These are phyloP conservation scores for Aspergillus panamensis DNA, from an alignment of 495 filamentous ascomycete species.

Conservation along the genomic window DNA sequence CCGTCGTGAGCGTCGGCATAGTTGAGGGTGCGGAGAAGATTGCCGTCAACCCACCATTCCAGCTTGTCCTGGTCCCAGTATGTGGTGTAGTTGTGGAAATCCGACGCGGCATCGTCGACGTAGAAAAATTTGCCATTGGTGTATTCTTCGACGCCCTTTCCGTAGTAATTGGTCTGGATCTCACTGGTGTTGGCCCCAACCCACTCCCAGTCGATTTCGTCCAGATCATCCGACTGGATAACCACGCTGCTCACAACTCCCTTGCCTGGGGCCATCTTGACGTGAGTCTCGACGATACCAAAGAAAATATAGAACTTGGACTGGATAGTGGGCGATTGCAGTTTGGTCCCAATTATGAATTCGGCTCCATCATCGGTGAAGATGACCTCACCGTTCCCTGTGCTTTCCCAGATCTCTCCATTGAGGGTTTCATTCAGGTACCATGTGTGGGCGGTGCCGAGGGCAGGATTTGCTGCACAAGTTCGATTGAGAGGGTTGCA, in stretches of 20 bases:
- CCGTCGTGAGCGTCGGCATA: constrained; percentile 53
- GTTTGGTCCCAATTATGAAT: constrained; percentile 64
- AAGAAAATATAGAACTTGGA: constrained; percentile 84
- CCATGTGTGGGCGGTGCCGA: constrained; percentile 59
- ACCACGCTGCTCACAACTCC: constrained; percentile 84
- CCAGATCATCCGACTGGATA: constrained; percentile 82
- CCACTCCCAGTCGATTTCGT: constrained; percentile 90
- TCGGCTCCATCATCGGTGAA: constrained; percentile 58
- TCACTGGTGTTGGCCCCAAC: constrained; percentile 51
- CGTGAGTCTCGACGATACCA: constrained; percentile 67
- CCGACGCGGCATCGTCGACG: constrained; percentile 55
- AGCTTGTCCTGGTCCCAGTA: constrained; percentile 77
- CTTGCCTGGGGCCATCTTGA: constrained; percentile 65
- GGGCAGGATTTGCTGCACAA: constrained; percentile 65
- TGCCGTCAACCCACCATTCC: constrained; percentile 77
- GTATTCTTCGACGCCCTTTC: constrained; percentile 73
- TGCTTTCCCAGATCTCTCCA: constrained; percentile 55
- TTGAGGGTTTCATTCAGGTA: constrained; percentile 58
- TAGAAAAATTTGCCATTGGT: constrained; percentile 66
- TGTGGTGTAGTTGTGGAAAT: constrained; percentile 85
- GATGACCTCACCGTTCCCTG: constrained; percentile 53
- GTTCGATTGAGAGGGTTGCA: constrained; percentile 64
- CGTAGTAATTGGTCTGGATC: constrained; percentile 91
- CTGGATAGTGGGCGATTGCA: constrained; percentile 67
- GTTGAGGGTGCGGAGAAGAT: constrained; percentile 62